Evolutionary conservation across 2,329 filamentous ascomycete species (phyloP), one percentile per base, ranked within the genome.

Genomic region (Fusarium lateritium): DNA sequence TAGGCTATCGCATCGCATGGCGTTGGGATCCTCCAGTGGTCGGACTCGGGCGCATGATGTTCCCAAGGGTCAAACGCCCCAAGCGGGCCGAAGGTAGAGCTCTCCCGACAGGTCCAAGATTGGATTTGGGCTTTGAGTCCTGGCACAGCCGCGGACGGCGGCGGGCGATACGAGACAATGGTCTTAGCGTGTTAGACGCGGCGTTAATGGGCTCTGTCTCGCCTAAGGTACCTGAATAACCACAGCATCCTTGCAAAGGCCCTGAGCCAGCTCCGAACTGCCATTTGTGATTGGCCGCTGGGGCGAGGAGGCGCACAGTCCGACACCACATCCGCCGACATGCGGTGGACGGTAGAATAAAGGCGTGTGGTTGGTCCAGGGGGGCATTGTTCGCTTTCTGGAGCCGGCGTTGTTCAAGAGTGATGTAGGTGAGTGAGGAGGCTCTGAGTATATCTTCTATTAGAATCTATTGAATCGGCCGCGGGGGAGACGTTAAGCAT

Each of bases 121-220:
- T 56, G 52, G 24, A 56, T 56, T 60, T 58, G 52, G 24, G 57
- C 58, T 60, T 58, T 62, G 52, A 50, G 39, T 62, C 54, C 62
- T 72, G 66, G 62, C 73, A 73, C 74, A 76, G 74, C 75, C 75
- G 74, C 75, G 73, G 70, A 71, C 71, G 64, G 67, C 65, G 69
- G 74, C 62, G 67, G 62, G 68, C 62, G 65, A 74, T 73, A 75
- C 65, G 68, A 76, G 72, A 72, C 70, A 73, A 67, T 60, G 63
- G 62, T 65, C 62, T 68, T 76, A 76, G 74, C 69, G 74, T 76
- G 67, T 66, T 76, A 76, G 74, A 76, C 75, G 75, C 75, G 75
- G 75, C 75, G 75, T 76, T 74, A 76, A 76, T 72, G 59, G 63
- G 56, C 55, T 60, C 56, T 66, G 72, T 74, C 66, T 74, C 72